These are phyloP conservation scores for Venturia effusa DNA, from an alignment of 2,329 filamentous ascomycete genomes.

Conservation along the genomic window DNA sequence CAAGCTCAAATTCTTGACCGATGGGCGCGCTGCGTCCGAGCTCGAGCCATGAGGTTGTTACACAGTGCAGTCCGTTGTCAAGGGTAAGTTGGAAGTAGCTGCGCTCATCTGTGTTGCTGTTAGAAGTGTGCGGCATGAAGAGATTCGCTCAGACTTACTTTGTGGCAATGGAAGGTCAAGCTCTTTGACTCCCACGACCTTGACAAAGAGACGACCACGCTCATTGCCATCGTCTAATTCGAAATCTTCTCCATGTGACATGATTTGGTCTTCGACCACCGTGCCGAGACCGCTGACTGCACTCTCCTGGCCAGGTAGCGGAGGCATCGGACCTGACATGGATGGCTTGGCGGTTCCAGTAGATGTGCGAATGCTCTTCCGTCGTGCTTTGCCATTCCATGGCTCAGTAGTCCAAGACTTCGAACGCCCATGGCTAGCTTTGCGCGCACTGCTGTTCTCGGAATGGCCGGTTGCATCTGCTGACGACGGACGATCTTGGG, in stretches of 20 bases:
- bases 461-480: constrained; percentile 39
- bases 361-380: constrained; percentile 50
- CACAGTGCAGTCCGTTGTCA: constrained; percentile 96
- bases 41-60: constrained; percentile 92
- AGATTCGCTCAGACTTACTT: constrained; percentile 48
- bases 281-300: constrained; percentile 55
- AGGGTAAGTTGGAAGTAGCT: constrained; percentile 92
- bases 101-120: constrained; percentile 55
- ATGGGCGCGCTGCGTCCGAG: constrained; percentile 86
- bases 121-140: constrained; percentile 11
- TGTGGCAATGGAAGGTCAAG: constrained; percentile 82
- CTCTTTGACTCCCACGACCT: constrained; percentile 97
- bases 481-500: constrained; percentile 24
- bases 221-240: constrained; percentile 63
- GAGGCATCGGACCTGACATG: constrained; percentile 58
- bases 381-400: constrained; percentile 75
- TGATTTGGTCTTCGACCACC: constrained; percentile 57
- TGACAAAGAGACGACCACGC: constrained; percentile 86
- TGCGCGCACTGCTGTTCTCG: constrained; percentile 61
- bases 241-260: constrained; percentile 41
- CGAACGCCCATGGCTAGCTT: constrained; percentile 53
- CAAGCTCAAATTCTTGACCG: constrained; percentile 94
- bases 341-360: constrained; percentile 36
- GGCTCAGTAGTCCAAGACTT: constrained; percentile 96
- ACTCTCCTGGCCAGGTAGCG: constrained; percentile 79